These are phyloP conservation scores for Diophrys appendiculata DNA, from an alignment of 73 alveolate genomes.

Conservation along the genomic window DNA sequence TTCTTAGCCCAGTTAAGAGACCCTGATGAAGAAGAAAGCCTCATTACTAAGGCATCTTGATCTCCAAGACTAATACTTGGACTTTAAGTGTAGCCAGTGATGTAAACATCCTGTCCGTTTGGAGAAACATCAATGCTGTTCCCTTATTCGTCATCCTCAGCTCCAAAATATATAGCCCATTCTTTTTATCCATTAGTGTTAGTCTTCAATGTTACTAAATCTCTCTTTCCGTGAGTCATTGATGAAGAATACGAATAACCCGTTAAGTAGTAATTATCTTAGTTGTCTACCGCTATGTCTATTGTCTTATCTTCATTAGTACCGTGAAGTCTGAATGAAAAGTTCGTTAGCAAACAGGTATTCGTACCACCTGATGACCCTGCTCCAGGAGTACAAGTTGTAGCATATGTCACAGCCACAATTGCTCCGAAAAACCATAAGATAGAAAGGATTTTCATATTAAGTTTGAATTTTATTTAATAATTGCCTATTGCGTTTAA, in stretches of 20 bases:
- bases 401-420: too few species aligned
- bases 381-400: too few species aligned
- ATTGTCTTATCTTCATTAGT: not conserved
- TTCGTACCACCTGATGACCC: too few species aligned
- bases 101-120: slow-evolving; percentile 1
- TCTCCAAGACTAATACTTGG: slow-evolving; percentile 3
- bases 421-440: too few species aligned
- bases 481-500: too few species aligned
- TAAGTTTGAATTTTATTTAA: too few species aligned
- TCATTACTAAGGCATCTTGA: not conserved
- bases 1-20: not conserved
- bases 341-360: not conserved
- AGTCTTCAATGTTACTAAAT: not conserved
- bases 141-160: slow-evolving; percentile 1
- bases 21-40: not conserved
- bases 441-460: too few species aligned
- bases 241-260: not conserved
- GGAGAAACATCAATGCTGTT: not conserved
- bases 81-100: slow-evolving; percentile 1
- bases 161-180: slow-evolving; percentile 9
- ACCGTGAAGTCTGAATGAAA: not conserved
- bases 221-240: not conserved
- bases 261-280: not conserved
- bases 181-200: not conserved
- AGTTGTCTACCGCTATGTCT: not conserved